Percentiles rank a stretch among this genome's conserved stretches.
Conservation (phyloP, 2,329 filamentous ascomycete species). For the Pestalotiopsis sp. region DNA sequence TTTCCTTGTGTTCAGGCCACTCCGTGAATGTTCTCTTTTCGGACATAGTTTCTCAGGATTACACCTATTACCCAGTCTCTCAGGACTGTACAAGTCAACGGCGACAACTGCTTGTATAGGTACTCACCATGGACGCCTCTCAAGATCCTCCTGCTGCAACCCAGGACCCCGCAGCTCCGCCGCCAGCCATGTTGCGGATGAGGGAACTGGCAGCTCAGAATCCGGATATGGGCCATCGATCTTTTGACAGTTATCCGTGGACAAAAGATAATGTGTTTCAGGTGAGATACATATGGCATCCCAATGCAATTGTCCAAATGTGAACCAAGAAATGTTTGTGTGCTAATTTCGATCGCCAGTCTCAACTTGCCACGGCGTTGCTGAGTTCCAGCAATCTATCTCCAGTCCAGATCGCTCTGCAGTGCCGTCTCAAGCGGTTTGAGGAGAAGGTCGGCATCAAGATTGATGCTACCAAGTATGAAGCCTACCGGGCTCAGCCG, state of each 20-base stretch:
- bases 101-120: background rate
- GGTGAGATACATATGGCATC: background rate
- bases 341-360: background rate
- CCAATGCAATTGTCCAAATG: background rate
- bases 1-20: background rate
- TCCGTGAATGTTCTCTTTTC: background rate
- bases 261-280: constrained; percentile 16
- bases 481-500: constrained; percentile 8
- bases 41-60: too few relatives aligned
- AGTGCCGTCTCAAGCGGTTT: constrained; percentile 15
- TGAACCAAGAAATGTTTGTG: background rate
- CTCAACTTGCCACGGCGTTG: constrained; percentile 13
- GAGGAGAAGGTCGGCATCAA: constrained; percentile 15
- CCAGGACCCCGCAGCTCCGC: background rate
- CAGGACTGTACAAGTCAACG: background rate
- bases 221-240: constrained; percentile 16
- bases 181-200: constrained; percentile 21
- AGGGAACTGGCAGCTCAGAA: constrained; percentile 28
- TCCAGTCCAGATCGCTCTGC: constrained; percentile 10
- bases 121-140: constrained; percentile 3
- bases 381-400: background rate
- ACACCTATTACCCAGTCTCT: too few relatives aligned
- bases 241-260: constrained; percentile 19
- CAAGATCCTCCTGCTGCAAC: background rate
- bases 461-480: constrained; percentile 11